Evolutionary conservation across 768 basidiomycete species (phyloP), one percentile per base, ranked within the genome.

Genomic region (Cystobasidium onofrii): DNA sequence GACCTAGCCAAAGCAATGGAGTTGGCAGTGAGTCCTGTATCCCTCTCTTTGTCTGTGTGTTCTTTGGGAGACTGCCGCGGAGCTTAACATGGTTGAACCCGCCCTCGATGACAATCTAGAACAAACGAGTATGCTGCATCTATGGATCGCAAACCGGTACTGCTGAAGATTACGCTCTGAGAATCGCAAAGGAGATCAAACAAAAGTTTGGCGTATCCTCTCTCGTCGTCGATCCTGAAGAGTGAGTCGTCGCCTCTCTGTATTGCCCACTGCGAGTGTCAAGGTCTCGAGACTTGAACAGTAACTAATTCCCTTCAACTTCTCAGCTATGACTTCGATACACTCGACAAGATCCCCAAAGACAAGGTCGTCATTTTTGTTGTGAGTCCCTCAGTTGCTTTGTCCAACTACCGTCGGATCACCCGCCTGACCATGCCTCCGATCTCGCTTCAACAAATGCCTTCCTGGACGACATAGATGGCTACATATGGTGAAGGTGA

Each of bases 61-160:
- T n/a, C n/a, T n/a, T n/a, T n/a, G n/a, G n/a, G n/a, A n/a, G n/a
- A n/a, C n/a, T n/a, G n/a, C n/a, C 67, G 43, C 44, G 55, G 55
- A 36, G 23, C n/a, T 50, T 41, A n/a, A 34, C 52, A 31, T 73
- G 52, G 10, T 66, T 36, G 73, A 65, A 44, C 39, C 9, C 25
- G 54, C 25, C 36, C 67, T 33, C 74, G 3, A 17, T 20, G 12
- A n/a, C 18, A 50, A 50, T 50, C 20, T n/a, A 97, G 94, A 95
- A 94, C 87, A 97, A 96, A 82, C 91, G 93, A 75, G 84, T 95
- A 18, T 90, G 91, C 78, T 97, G 98, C 79, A 95, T 99, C 81
- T 99, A 96, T 80, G 95, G 95, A 73, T 97, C 95, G 25, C 95
- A 99, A 80, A 99, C 95, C 0, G 95, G 95, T 73, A 99, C 95